Base-by-base conservation (phyloP, 371 early-diverging fungal genomes). In the Rhizomucor miehei region DNA sequence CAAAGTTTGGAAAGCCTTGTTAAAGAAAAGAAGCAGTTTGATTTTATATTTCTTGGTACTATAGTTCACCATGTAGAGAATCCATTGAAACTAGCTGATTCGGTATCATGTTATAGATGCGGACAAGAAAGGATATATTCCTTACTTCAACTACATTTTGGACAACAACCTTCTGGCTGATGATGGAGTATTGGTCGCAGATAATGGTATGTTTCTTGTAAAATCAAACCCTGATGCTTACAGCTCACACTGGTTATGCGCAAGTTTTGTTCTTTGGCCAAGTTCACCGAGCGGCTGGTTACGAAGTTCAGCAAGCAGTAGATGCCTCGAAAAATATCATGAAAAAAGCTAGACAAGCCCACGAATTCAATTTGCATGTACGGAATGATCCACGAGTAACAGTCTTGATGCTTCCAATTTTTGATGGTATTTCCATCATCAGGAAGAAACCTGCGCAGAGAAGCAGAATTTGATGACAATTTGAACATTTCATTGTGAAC, bases 391-490 rank as follows among this genome's bases (percentile, higher is more conserved):
- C 75, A 14, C 73, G 89, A 39, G 73, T 79, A 0, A 85, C 85
- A 36, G 73, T 75, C 0, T 66, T 85, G 9, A 49, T 89, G 29
- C 56, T 90, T 41, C 90, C 89, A 1, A 37, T 80, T 10, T 86
- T 84, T 63, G 89, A 89, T 45, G 90, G 90, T 1, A 48, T 89
- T 16, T 77, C 79, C 3, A 54, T 90, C 16, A 81, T 89, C 11
- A 72, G 75, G 39, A 79, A 63, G 46, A 67, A 43, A 12, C 29
- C 3, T 8, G 29, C 29, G 29, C 8, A 29, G 29, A 29, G 29
- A 5, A 29, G 29, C 8, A 29, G 29, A 29, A 29, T 29, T 29
- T 8, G 29, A 29, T 29, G 29, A 29, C 29, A 29, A 29, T n/a
- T n/a, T n/a, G n/a, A n/a, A n/a, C n/a, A n/a, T n/a, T n/a, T n/a